A percentile compares a stretch with the other conserved stretches of the same genome.
These are phyloP conservation scores for Claviceps sp. DNA, from an alignment of 2,329 filamentous ascomycete species.

Conservation along the genomic window DNA sequence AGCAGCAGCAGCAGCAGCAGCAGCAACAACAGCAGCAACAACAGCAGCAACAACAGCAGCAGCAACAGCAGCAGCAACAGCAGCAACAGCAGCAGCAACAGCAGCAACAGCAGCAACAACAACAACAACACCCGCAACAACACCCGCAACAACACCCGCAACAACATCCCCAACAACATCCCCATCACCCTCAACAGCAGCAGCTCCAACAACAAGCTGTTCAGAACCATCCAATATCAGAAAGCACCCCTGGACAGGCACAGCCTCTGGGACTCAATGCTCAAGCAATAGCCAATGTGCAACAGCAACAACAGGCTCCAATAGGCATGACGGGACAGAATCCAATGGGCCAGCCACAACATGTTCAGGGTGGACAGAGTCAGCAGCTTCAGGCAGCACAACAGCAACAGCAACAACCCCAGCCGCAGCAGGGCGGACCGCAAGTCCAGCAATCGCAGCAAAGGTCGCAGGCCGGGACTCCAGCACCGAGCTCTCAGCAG, in stretches of 20 bases:
- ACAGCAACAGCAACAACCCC: slow-evolving; percentile 26
- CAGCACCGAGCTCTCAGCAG: slow-evolving; percentile 19
- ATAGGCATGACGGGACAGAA: slow-evolving; percentile 8
- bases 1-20: slow-evolving; percentile 29
- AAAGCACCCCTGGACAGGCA: slow-evolving; percentile 22
- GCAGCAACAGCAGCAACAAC: slow-evolving; percentile 25
- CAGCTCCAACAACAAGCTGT: slow-evolving; percentile 20
- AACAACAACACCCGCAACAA: slow-evolving; percentile 30
- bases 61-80: slow-evolving; percentile 30
- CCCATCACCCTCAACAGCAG: slow-evolving; percentile 23
- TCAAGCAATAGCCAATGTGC: slow-evolving; percentile 31
- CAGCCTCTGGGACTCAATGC: slow-evolving; percentile 36
- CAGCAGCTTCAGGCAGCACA: slow-evolving; percentile 17
- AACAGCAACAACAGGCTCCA: slow-evolving; percentile 10
- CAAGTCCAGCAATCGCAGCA: slow-evolving; percentile 27
- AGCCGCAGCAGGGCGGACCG: slow-evolving; percentile 28
- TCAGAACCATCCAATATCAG: slow-evolving; percentile 27
- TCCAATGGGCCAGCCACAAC: slow-evolving; percentile 10
- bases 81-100: slow-evolving; percentile 26
- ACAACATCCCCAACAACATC: slow-evolving; percentile 25
- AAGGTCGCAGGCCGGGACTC: slow-evolving; percentile 7
- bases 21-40: slow-evolving; percentile 23
- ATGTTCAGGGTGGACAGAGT: slow-evolving; percentile 12
- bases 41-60: slow-evolving; percentile 25
- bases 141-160: slow-evolving; percentile 24